Evolutionary conservation across 1,284 basidiomycete genomes (phyloP), one percentile per base, ranked within the genome.

Genomic region (Melanopsichium pennsylvanicum): DNA sequence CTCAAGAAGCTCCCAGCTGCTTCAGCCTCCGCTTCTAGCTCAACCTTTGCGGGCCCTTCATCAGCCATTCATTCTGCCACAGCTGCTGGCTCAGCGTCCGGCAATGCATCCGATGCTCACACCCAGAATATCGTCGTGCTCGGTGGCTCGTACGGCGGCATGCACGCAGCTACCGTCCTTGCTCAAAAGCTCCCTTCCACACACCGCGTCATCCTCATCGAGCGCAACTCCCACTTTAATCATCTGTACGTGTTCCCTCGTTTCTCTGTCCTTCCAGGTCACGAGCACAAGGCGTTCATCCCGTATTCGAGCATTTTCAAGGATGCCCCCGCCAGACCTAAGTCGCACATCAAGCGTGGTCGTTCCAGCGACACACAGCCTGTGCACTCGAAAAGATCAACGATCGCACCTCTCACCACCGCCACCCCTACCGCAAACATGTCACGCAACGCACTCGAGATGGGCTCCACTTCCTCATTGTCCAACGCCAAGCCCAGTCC

Each of bases 271-370:
- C 83, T 89, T 8, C 84, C 87, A 6, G 85, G 86, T 26, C 87
- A 89, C 73, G 88, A 89, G 80, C 86, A 89, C 82, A 89, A 89
- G 83, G 87, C 88, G 16, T 88, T 87, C 85, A 77, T 82, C 82
- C 84, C 72, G 1, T 85, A 83, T 75, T 68, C 75, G 13, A 73
- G 68, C 62, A 91, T 94, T 88, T 93, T 91, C 85, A 92, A 93
- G 83, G 22, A 63, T 37, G 88, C 47, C 3, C 66, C 66, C 8
- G 50, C 46, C 3, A 38, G 66, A 6, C 64, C 64, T 7, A 49
- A 57, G 42, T 47, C 44, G 2, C 47, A 41, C 11, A 16, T 52
- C 34, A 59, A 60, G 39, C 50, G 54, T 27, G 61, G 60, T 16
- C 52, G 49, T 15, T 49, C 62, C 25, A 51, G 29, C 40, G 41